These are phyloP conservation scores for Lasiosphaeria ovina DNA, from an alignment of 495 filamentous ascomycete genomes.

Conservation along the genomic window DNA sequence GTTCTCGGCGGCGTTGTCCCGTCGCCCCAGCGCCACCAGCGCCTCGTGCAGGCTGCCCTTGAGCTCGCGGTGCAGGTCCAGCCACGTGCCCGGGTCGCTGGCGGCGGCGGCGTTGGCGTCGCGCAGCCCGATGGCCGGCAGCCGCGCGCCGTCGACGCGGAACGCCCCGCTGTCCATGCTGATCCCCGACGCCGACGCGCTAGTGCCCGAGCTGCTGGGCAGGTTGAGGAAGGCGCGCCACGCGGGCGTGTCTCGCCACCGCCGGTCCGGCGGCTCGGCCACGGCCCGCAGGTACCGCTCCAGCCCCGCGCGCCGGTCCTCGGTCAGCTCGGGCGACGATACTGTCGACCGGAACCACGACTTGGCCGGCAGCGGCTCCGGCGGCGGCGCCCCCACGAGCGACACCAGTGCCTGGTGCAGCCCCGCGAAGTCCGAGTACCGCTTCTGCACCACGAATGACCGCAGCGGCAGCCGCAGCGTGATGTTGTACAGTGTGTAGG, in stretches of 20 bases:
- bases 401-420: conserved; percentile 69
- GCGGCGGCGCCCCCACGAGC: conserved; percentile 57
- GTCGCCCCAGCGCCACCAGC: conserved; percentile 64
- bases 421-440: conserved; percentile 86
- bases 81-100: conserved; percentile 78
- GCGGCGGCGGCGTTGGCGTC: conserved; percentile 48
- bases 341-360: conserved; percentile 83
- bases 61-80: conserved; percentile 80
- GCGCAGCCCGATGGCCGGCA: conserved; percentile 29
- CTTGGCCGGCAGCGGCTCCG: conserved; percentile 71
- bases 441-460: conserved; percentile 83
- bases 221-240: conserved; percentile 89
- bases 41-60: conserved; percentile 82
- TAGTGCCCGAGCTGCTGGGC: conserved; percentile 50
- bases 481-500: conserved; percentile 91
- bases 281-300: conserved; percentile 82
- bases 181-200: conserved; percentile 45
- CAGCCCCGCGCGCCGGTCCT: conserved; percentile 70
- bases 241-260: conserved; percentile 80
- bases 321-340: conserved; percentile 71
- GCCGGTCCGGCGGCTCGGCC: conserved; percentile 67
- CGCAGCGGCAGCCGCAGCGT: conserved; percentile 82
- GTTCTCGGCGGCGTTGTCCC: conserved; percentile 70
- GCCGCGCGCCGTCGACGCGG: conserved; percentile 26
- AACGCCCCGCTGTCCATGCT: conserved; percentile 37